Evolutionary conservation across 2,329 filamentous ascomycete species (phyloP).

Genomic region (Aureobasidium sp.): DNA sequence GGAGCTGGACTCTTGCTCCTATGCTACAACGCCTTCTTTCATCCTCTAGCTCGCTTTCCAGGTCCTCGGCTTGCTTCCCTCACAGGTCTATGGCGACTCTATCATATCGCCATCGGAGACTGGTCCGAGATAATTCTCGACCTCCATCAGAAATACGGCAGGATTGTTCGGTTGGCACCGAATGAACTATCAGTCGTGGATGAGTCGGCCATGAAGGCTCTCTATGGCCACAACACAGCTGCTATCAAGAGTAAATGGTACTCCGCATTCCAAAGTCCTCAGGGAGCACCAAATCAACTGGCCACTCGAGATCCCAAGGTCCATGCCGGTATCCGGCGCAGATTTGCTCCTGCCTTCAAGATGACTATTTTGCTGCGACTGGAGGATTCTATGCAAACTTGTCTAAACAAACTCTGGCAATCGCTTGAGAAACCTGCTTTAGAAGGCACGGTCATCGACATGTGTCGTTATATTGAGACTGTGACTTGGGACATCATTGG

Average conservation of each 20-base stretch:
- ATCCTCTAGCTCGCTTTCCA: slow-evolving; percentile 7
- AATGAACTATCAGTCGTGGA: slow-evolving; percentile 30
- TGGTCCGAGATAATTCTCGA: slow-evolving; percentile 24
- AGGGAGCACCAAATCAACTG: background rate
- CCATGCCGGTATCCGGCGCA: background rate
- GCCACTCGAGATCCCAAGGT: slow-evolving; percentile 1
- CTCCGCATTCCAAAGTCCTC: background rate
- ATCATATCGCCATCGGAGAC: slow-evolving; percentile 1
- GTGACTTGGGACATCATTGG: slow-evolving; percentile 20
- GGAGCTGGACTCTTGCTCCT: background rate
- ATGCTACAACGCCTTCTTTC: slow-evolving; percentile 9
- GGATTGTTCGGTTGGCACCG: slow-evolving; percentile 32
- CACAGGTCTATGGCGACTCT: slow-evolving; percentile 6
- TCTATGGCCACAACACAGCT: slow-evolving; percentile 31
- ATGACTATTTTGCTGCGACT: slow-evolving; percentile 34
- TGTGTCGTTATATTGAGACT: slow-evolving; percentile 14
- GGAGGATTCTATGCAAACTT: slow-evolving; percentile 26
- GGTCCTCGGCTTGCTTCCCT: slow-evolving; percentile 8
- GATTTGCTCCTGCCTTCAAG: slow-evolving; percentile 30
- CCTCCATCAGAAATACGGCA: slow-evolving; percentile 30
- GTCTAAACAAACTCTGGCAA: slow-evolving; percentile 26
- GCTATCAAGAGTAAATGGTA: slow-evolving; percentile 18
- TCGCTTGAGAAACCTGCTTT: slow-evolving; percentile 10
- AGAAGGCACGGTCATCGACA: slow-evolving; percentile 18
- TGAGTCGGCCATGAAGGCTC: slow-evolving; percentile 19